These are phyloP conservation scores for Chaetomium fimeti DNA, from an alignment of 495 filamentous ascomycete genomes.

Conservation along the genomic window DNA sequence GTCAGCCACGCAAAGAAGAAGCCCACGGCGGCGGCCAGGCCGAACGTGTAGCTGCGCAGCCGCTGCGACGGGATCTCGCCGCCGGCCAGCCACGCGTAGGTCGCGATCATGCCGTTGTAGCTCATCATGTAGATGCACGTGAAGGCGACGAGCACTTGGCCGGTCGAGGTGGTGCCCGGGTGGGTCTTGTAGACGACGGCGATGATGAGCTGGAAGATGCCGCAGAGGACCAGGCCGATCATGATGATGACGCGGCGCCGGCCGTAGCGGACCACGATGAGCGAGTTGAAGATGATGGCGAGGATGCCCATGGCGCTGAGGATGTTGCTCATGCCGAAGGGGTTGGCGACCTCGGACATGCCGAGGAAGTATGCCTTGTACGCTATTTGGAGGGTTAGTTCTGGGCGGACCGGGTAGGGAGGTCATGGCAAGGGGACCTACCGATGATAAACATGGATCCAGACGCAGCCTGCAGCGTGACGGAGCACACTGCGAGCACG, in stretches of 20 bases:
- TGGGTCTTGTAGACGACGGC: slow-evolving; percentile 54
- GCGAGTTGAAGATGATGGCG: slow-evolving; percentile 56
- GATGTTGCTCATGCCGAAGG: slow-evolving; percentile 60
- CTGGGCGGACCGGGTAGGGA: no score
- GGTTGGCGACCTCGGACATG: slow-evolving; percentile 58
- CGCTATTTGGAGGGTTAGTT: slow-evolving; percentile 29
- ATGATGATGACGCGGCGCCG: slow-evolving; percentile 55
- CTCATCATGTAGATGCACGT: slow-evolving; percentile 57
- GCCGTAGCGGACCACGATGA: slow-evolving; percentile 55
- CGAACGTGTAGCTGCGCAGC: slow-evolving; percentile 57
- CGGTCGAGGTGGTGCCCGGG: slow-evolving; percentile 48
- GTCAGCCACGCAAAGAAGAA: slow-evolving; percentile 58
- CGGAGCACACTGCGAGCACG: slow-evolving; percentile 48
- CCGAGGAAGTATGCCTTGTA: slow-evolving; percentile 67
- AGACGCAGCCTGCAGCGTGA: slow-evolving; percentile 57
- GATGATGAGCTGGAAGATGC: slow-evolving; percentile 53
- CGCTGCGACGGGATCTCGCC: slow-evolving; percentile 59
- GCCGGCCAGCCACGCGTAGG: slow-evolving; percentile 61
- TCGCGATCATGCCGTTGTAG: slow-evolving; percentile 56
- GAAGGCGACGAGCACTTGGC: slow-evolving; percentile 54
- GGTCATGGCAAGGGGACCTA: slow-evolving; percentile 21
- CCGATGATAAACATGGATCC: slow-evolving; percentile 63
- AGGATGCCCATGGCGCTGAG: slow-evolving; percentile 55
- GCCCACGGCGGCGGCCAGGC: slow-evolving; percentile 53
- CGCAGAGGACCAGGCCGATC: slow-evolving; percentile 53